Conservation (phyloP, 495 filamentous ascomycete genomes). For the Penicillium cosmopolitanum region DNA sequence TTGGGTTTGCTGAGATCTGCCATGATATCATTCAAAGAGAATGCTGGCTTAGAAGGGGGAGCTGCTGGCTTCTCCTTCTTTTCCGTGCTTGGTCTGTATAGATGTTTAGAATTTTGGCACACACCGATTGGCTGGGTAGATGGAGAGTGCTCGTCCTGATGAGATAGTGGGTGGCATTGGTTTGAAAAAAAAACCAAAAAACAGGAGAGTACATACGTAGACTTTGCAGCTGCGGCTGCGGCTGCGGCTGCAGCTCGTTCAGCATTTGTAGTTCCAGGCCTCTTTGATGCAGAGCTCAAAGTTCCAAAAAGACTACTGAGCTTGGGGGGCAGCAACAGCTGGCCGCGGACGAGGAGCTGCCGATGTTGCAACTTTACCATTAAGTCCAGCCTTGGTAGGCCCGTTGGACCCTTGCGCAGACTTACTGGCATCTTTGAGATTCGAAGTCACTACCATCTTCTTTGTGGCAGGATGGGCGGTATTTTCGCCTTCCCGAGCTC, state of each 20-base stretch:
- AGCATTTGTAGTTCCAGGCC: constrained; percentile 60
- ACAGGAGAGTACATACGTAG: constrained; percentile 35
- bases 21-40: constrained; percentile 62
- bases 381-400: constrained; percentile 25
- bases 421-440: constrained; percentile 34
- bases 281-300: constrained; percentile 63
- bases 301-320: constrained; percentile 61
- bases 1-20: constrained; percentile 68
- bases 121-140: neutral
- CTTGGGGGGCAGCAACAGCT: constrained; percentile 57
- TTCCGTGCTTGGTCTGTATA: constrained; percentile 36
- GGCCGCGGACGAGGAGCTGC: constrained; percentile 48
- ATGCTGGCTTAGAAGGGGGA: constrained; percentile 47
- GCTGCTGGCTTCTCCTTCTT: constrained; percentile 43
- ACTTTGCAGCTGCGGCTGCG: constrained; percentile 48
- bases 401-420: constrained; percentile 26
- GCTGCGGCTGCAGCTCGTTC: constrained; percentile 52
- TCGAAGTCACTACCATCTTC: constrained; percentile 41
- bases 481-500: constrained; percentile 45
- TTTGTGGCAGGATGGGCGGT: constrained; percentile 44
- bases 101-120: constrained; percentile 21
- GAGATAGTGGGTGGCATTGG: neutral
- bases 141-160: neutral
- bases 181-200: too few species aligned
- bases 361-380: constrained; percentile 34